A percentile compares a stretch with the other conserved stretches of the same genome.
phyloP scores from a whole-genome alignment of 2,329 filamentous ascomycete genomes.

The Curvularia lunata region DNA sequence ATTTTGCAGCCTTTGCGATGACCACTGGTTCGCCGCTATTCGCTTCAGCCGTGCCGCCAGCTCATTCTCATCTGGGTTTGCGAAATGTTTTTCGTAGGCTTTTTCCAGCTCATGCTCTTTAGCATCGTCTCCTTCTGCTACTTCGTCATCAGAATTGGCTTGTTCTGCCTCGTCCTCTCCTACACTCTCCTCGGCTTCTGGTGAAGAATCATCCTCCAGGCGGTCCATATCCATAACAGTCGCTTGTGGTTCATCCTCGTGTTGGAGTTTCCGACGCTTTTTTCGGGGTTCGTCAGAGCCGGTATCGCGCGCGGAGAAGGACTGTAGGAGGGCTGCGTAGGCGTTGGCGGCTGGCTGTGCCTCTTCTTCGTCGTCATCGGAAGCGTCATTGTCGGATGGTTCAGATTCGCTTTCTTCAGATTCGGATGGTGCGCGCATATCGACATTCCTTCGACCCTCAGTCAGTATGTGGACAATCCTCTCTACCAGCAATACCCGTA shows the following conservation, averaged over 20 bases:
- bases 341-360: slow-evolving; percentile 48
- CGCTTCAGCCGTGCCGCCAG: slow-evolving; percentile 60
- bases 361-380: slow-evolving; percentile 32
- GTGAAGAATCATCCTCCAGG: not conserved
- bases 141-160: slow-evolving; percentile 15
- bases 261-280: slow-evolving; percentile 61
- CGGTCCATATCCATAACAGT: slow-evolving; percentile 17
- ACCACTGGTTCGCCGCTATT: slow-evolving; percentile 58
- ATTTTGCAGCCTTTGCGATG: slow-evolving; percentile 45
- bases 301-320: slow-evolving; percentile 50
- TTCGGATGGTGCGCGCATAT: slow-evolving; percentile 28
- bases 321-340: slow-evolving; percentile 64
- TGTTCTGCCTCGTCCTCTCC: slow-evolving; percentile 18
- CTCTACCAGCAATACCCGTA: slow-evolving; percentile 19
- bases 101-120: slow-evolving; percentile 54
- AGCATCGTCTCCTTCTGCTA: slow-evolving; percentile 48
- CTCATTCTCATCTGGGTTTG: slow-evolving; percentile 67
- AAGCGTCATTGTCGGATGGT: slow-evolving; percentile 26
- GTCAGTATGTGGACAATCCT: slow-evolving; percentile 21
- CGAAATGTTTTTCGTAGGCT: slow-evolving; percentile 83
- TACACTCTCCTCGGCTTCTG: slow-evolving; percentile 1
- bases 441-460: slow-evolving; percentile 17
- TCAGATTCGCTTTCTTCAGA: slow-evolving; percentile 27
- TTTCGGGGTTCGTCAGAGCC: slow-evolving; percentile 54
- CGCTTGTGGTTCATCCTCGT: slow-evolving; percentile 8